phyloP scores from a whole-genome alignment of 2,329 filamentous ascomycete species.

The Diplodia mutila region DNA sequence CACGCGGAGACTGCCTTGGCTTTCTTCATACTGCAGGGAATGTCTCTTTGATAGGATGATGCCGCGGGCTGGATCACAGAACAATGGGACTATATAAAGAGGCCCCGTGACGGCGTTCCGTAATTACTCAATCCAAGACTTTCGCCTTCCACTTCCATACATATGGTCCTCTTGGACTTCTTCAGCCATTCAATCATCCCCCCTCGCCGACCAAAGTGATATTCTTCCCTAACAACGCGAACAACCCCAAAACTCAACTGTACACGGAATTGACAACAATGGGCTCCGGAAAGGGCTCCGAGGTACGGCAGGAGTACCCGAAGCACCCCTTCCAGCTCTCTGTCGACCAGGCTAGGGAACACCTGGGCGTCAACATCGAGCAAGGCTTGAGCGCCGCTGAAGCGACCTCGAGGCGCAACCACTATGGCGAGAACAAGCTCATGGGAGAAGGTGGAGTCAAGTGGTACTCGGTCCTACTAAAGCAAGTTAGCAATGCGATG shows the following conservation, averaged over 20 bases:
- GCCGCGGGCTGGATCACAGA: background rate
- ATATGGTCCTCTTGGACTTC: conserved; percentile 18
- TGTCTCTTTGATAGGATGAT: conserved; percentile 12
- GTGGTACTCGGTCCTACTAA: conserved; percentile 35
- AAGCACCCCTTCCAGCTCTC: conserved; percentile 31
- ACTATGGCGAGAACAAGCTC: conserved; percentile 33
- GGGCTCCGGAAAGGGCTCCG: conserved; percentile 28
- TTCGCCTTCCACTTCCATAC: background rate
- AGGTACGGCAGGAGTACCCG: conserved; percentile 28
- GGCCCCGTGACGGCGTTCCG: conserved; percentile 3
- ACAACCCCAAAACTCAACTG: background rate
- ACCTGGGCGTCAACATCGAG: conserved; percentile 29
- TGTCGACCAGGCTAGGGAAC: conserved; percentile 26
- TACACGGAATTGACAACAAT: conserved; percentile 14
- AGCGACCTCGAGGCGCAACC: conserved; percentile 26
- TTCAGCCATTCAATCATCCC: conserved; percentile 16
- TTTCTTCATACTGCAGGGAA: conserved; percentile 21
- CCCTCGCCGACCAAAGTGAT: conserved; percentile 9
- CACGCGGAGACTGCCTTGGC: conserved; percentile 21
- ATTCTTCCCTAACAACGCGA: background rate
- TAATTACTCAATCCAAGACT: conserved; percentile 1
- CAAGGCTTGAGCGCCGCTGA: conserved; percentile 28
- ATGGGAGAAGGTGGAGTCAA: conserved; percentile 30
- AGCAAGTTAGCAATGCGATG: conserved; percentile 45
- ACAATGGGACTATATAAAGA: conserved; percentile 16